Evolutionary conservation across 2,329 filamentous ascomycete genomes (phyloP), one percentile per base, ranked within the genome.

Genomic region (Xylariaceae sp.): DNA sequence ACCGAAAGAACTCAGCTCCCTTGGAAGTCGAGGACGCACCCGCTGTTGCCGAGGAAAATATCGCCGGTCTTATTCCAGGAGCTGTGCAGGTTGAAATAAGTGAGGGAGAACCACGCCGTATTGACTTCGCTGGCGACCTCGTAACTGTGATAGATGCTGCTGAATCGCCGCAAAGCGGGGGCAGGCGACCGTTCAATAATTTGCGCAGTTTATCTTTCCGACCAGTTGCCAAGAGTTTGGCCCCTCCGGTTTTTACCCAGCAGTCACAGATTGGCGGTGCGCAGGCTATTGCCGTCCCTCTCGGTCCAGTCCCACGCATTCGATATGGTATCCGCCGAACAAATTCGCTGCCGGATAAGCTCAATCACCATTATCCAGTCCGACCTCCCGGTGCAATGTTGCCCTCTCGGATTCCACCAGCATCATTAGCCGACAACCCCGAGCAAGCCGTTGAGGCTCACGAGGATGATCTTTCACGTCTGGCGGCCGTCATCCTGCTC

Each of bases 311-410:
- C 43, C 80, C 82, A 4, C 76, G 79, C 32, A 78, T 85, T 55
- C 76, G 80, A 42, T 81, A 81, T 61, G 81, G 81, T n/a, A 83
- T 89, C 51, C 84, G 86, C 53, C 80, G 88, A 52, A 88, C 87
- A 26, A 89, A 82, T 67, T 91, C 88, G 0, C 77, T 91, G 2
- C 88, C 88, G 0, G 86, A 87, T 63, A 80, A 85, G 19, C 77
- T 89, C 6, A 82, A 80, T 57, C 71, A 73, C 27, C 62, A 69
- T 19, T 60, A 69, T 3, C 11, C 68, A 30, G 61, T 73, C 35
- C 76, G 79, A 3, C 66, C 78, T 1, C 76, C 79, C 0, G 77
- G 79, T 4, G 73, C 74, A 34, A 73, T 80, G 71, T 68, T 80
- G 41, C 77, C 78, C 1, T 69, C 76, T 12, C 73, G 76, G 51